Conservation (phyloP, 169 alveolate species). For the Plasmodium gonderi region DNA sequence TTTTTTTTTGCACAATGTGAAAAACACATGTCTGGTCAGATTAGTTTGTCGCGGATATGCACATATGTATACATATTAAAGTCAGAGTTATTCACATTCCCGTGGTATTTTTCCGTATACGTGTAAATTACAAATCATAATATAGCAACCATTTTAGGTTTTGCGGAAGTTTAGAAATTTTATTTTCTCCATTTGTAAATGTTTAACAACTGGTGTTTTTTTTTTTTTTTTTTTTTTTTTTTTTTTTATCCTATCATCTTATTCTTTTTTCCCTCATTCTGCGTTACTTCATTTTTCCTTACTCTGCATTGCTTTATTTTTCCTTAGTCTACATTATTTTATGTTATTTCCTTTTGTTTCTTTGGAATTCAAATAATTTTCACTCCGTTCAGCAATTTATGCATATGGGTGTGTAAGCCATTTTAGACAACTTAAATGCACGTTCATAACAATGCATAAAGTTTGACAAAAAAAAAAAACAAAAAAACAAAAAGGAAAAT, state of each 20-base stretch:
- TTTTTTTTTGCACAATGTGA: not conserved
- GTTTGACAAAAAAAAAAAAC: not conserved
- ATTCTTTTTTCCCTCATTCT: not conserved
- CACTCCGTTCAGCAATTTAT: slow-evolving; percentile 10
- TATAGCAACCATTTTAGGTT: slow-evolving; percentile 3
- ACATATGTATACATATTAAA: not conserved
- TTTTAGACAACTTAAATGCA: not conserved
- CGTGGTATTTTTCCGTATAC: not conserved
- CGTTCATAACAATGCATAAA: not conserved
- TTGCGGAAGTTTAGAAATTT: slow-evolving; percentile 27
- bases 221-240: not conserved
- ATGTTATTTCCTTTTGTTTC: not conserved
- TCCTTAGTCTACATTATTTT: not conserved
- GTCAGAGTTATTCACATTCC: not conserved
- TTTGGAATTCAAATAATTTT: not conserved
- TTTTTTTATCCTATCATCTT: not conserved
- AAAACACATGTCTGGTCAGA: not conserved
- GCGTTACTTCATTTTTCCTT: not conserved
- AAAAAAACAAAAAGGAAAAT: not conserved
- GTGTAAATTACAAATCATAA: not conserved
- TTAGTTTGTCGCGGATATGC: slow-evolving; percentile 1
- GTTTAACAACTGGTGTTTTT: not conserved
- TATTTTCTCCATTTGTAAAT: slow-evolving; percentile 20
- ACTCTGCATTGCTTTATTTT: not conserved
- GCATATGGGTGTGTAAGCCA: slow-evolving; percentile 64